Base-by-base conservation (phyloP, 352 stramenopile species). In the Globisporangium camurandrum region DNA sequence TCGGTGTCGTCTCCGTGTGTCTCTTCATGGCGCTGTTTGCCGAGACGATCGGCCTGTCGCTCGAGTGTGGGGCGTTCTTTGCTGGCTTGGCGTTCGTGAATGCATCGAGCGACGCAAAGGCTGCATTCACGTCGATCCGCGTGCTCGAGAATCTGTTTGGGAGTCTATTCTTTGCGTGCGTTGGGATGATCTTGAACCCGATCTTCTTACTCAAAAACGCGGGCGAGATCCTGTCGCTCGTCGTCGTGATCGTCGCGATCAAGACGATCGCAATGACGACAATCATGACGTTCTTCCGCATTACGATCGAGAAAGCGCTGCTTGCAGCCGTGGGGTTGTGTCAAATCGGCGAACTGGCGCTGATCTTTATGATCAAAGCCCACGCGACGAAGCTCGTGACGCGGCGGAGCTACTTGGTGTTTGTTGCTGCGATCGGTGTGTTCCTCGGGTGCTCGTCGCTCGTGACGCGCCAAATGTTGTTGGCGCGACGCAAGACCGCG, bases 291-390 rank as follows among this genome's bases (percentile, higher is more conserved):
- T 85, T 89, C 39, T 88, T 90, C 46, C 64, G 71, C 16, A 81
- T 89, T 19, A 84, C 67, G 53, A 73, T 86, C 37, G 63, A 79
- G 27, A 86, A 86, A 28, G 76, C 83, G n/a, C 42, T 94, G 28
- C 70, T 84, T 23, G 83, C 80, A 23, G 78, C 75, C 17, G 62
- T 88, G 3, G 79, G 78, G 17, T 58, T 94, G 14, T 94, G 78
- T 37, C 83, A 94, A 39, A 86, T 94, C 49, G 83, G 83, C 14
- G 83, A 94, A 48, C 59, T 94, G 14, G 78, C 83, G 31, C 69
- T 94, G 23, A 92, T 94, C 59, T 94, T 94, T 53, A 94, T 94
- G 74, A 94, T 92, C 72, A 94, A 94, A 46, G 80, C 83, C 27
- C 83, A 92, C 41, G 70, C 77, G 5, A 87, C 78, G 26, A 73